Base-by-base conservation (phyloP, 169 alveolate species). In the Plasmodium knowlesi region DNA sequence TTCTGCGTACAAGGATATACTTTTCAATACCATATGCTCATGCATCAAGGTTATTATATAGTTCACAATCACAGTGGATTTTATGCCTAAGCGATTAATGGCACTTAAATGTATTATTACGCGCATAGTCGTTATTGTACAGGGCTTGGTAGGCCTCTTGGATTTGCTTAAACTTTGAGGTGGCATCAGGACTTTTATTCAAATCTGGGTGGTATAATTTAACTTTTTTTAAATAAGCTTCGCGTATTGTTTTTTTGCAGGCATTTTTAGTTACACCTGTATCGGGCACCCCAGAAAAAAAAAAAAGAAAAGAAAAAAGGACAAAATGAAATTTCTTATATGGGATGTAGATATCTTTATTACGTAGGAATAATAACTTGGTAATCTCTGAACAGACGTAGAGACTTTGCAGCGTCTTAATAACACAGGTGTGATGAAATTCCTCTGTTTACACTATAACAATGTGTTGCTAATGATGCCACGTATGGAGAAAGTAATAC, bases 121-220 rank as follows among this genome's bases (percentile, higher is more conserved):
- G 93, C 91, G 94, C 92, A 92, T 96, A 94, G 8, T 96, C 97
- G 54, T 97, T 97, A 61, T 89, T 89, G 82, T 96, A 96, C 67
- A 97, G 93, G 34, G 98, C 97, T 72, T 96, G 96, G 88, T 97
- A 97, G 8, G 99, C 99, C 85, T 97, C 98, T 71, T 96, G 97
- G 67, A 97, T 96, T 95, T 96, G 97, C 93, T 97, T 97, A 93
- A 97, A 97, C 83, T 97, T 96, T 34, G 96, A 76, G 19, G 97
- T 95, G 34, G 98, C 97, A 41, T 97, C 97, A 37, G 98, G 96
- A 41, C 97, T 96, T 53, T 96, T 89, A 89, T 97, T 96, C 84
- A 97, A 84, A 94, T 98, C 99, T 6, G 99, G 99, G 72, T 98
- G 99, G 84, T 97, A 97, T 93, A 97, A 95, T 92, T 97, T 97